Conservation (phyloP, 129 eudicot genomes). For the Flaveria trinervia region DNA sequence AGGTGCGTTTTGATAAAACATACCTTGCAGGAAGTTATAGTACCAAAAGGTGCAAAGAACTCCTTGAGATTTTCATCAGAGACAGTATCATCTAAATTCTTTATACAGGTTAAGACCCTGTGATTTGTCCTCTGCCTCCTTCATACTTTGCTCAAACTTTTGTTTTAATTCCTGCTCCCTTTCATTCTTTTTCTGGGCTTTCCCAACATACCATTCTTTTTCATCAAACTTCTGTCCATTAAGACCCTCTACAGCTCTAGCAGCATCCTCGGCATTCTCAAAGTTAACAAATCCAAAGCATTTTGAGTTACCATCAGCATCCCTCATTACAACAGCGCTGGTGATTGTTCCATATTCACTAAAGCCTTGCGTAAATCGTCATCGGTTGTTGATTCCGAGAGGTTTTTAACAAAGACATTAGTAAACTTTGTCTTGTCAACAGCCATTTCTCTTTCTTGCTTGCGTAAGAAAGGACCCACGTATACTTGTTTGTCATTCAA, state of each 20-base stretch:
- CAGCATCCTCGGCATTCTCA: conserved; percentile 17
- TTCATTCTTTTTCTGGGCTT: conserved; percentile 9
- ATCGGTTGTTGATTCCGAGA: conserved; percentile 15
- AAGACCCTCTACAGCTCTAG: conserved; percentile 15
- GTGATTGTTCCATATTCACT: conserved; percentile 11
- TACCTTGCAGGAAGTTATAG: conserved; percentile 15
- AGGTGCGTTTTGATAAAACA: neutral
- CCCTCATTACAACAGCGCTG: conserved; percentile 1
- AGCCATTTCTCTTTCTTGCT: conserved; percentile 2
- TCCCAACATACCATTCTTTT: conserved; percentile 16
- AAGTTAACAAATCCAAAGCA: conserved; percentile 14
- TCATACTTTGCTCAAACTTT: conserved; percentile 10
- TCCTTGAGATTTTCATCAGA: conserved; percentile 1
- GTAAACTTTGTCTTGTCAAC: conserved; percentile 9
- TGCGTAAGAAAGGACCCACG: conserved; percentile 17
- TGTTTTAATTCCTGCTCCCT: conserved; percentile 2
- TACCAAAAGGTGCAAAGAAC: neutral
- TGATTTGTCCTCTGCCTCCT: conserved; percentile 19
- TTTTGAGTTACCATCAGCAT: conserved; percentile 18
- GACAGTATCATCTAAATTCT: conserved; percentile 11
- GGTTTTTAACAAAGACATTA: conserved; percentile 14
- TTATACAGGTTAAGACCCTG: conserved; percentile 16
- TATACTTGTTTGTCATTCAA: conserved; percentile 13
- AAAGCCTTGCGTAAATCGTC: conserved; percentile 8
- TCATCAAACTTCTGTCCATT: conserved; percentile 14